Evolutionary conservation across 108 stramenopile genomes (phyloP), one percentile per base, ranked within the genome.

Genomic region (Nannochloropsis gaditana): DNA sequence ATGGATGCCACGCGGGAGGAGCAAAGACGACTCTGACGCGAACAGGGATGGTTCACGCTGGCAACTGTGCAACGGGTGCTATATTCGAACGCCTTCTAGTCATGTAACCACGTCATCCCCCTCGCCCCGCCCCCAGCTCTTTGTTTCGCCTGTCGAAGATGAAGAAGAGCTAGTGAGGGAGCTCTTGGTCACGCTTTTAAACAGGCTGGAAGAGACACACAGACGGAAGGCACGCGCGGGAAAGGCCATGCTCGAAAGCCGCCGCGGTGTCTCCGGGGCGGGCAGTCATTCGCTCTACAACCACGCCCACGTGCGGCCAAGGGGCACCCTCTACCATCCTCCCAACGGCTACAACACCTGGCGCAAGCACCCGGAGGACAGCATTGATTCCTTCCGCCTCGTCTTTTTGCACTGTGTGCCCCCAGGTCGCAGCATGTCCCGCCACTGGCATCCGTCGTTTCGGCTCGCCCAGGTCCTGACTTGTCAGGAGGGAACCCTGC

Each of bases 361-460:
- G 59, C 6, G 59, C n/a, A 73, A 73, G n/a, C 15, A 73, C 59
- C 19, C 8, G 19, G 15, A n/a, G 15, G 59, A 73, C 59, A 73
- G n/a, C 4, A n/a, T n/a, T n/a, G n/a, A n/a, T n/a, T 73, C 59
- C 2, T 73, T n/a, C n/a, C 59, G 59, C 3, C 59, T 73, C 8
- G n/a, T n/a, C 59, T n/a, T 73, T n/a, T 15, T 73, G 59, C 59
- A 73, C n/a, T n/a, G n/a, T 8, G 59, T 73, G 8, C 59, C 59
- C 59, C n/a, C 59, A n/a, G 59, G 59, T n/a, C 59, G 59, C 3
- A 73, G 59, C n/a, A n/a, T n/a, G 59, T 73, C n/a, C n/a, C 59
- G 59, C 4, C n/a, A 73, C 8, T n/a, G 59, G 59, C 59, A 73
- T 8, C 59, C 59, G 3, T n/a, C 19, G 4, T n/a, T n/a, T 73